Conservation (phyloP, 2,329 filamentous ascomycete species). For the Pleurostoma richardsiae region DNA sequence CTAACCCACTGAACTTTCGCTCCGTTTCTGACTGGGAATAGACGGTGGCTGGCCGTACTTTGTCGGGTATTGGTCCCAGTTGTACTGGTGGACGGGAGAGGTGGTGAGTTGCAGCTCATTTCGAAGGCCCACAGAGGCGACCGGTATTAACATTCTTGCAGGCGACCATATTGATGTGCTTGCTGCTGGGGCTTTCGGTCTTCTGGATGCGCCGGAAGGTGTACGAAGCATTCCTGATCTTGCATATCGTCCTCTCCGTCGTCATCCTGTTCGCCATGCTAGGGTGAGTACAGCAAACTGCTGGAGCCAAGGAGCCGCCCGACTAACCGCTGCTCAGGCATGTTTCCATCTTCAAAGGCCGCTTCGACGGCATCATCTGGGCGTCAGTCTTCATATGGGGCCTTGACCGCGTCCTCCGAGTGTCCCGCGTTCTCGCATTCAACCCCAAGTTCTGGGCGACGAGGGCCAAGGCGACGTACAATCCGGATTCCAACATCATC, state of each 20-base stretch:
- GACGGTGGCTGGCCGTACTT: conserved; percentile 32
- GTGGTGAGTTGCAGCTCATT: conserved; percentile 25
- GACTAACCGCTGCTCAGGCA: conserved; percentile 21
- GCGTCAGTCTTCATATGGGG: conserved; percentile 43
- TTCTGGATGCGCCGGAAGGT: conserved; percentile 44
- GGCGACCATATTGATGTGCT: conserved; percentile 39
- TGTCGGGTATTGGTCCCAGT: conserved; percentile 28
- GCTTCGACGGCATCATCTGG: conserved; percentile 46
- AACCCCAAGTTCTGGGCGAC: conserved; percentile 31
- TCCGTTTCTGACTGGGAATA: conserved; percentile 7
- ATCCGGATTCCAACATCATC: conserved; percentile 32
- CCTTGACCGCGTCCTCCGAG: conserved; percentile 40
- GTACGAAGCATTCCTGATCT: conserved; percentile 46
- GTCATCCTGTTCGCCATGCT: conserved; percentile 45
- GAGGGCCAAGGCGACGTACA: conserved; percentile 25
- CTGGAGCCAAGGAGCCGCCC: conserved; percentile 21
- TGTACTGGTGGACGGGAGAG: conserved; percentile 46
- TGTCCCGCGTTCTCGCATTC: conserved; percentile 33
- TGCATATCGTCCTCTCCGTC: conserved; percentile 47
- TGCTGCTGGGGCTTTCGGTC: conserved; percentile 39
- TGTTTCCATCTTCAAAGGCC: conserved; percentile 44
- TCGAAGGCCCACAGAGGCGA: no score
- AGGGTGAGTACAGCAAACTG: conserved; percentile 20
- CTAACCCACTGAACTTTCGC: background rate
- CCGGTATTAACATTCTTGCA: conserved; percentile 8